A percentile compares a stretch with the other conserved stretches of the same genome.
These are phyloP conservation scores for Nannochloris sp. DNA, from an alignment of 139 green algal species.

Conservation along the genomic window DNA sequence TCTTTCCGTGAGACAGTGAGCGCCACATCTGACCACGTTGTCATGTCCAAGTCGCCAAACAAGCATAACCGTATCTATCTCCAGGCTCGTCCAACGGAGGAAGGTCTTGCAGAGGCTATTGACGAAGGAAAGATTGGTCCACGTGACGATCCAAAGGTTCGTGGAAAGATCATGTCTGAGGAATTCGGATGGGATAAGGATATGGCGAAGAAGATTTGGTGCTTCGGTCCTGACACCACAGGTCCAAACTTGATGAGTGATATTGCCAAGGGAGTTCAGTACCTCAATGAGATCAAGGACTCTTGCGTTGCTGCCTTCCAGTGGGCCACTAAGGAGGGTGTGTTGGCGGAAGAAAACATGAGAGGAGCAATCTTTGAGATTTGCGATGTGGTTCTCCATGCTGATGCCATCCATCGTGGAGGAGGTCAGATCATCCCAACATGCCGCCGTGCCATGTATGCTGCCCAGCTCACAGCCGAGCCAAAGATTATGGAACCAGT, in stretches of 20 bases:
- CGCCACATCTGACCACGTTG: conserved; percentile 69
- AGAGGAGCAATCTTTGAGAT: conserved; percentile 90
- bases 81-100: conserved; percentile 87
- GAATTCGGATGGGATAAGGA: conserved; percentile 99
- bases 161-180: conserved; percentile 81
- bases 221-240: conserved; percentile 96
- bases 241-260: conserved; percentile 96
- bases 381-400: conserved; percentile 92
- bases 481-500: conserved; percentile 91
- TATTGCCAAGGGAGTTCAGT: conserved; percentile 98
- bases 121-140: conserved; percentile 91
- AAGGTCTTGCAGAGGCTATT: conserved; percentile 94
- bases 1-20: conserved; percentile 95
- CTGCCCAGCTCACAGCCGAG: conserved; percentile 77
- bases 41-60: conserved; percentile 99
- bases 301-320: conserved; percentile 91
- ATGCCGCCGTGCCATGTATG: conserved; percentile 87
- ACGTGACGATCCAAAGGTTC: conserved; percentile 84
- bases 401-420: conserved; percentile 97
- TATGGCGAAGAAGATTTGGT: conserved; percentile 99
- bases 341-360: conserved; percentile 99
- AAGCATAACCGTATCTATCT: conserved; percentile 99
- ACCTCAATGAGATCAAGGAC: conserved; percentile 99
- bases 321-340: conserved; percentile 97
- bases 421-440: conserved; percentile 99